Base-by-base conservation (phyloP, 805 yeast species). In the Lipomyces yamadae region DNA sequence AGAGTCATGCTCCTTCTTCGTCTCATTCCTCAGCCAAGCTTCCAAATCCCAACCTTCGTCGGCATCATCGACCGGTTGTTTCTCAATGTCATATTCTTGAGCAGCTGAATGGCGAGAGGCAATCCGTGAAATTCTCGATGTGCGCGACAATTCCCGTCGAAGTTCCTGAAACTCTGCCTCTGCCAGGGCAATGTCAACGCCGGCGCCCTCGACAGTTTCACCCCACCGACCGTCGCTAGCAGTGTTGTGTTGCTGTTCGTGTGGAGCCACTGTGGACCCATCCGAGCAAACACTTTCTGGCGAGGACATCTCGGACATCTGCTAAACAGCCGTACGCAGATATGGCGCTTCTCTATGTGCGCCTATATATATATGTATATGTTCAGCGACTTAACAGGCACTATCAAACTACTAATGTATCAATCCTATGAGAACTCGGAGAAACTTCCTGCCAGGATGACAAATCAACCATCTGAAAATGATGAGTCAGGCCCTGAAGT, bases 161-260 rank as follows among this genome's bases (percentile, higher is more conserved):
- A 61, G 62, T 2, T 61, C 63, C 30, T 61, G 39, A 33, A 61
- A 61, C 30, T 55, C 63, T 48, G 32, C 13, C n/a, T 56, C 52
- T 5, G 63, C 62, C 33, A 11, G 24, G 3, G 59, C 62, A 3
- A 61, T 18, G 32, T 61, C 62, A 15, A 61, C 63, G 29, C 63
- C 63, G n/a, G 24, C 33, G 11, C 63, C 63, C 18, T n/a, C 58
- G 33, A 55, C 10, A 10, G 4, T n/a, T 11, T 61, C 63, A 11
- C 63, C 63, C 63, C 62, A 61, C n/a, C 63, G 33, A 24, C 59
- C 59, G 55, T 52, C 55, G 55, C 55, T 32, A 32, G 15, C 11
- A 1, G 55, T 24, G 18, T 13, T 8, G 33, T 29, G 11, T 1
- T 4, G 34, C n/a, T 24, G 34, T 52, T 29, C 34, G 18, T 1